Conservation (phyloP, 2,329 filamentous ascomycete species). For the Penicillium janthinellum region DNA sequence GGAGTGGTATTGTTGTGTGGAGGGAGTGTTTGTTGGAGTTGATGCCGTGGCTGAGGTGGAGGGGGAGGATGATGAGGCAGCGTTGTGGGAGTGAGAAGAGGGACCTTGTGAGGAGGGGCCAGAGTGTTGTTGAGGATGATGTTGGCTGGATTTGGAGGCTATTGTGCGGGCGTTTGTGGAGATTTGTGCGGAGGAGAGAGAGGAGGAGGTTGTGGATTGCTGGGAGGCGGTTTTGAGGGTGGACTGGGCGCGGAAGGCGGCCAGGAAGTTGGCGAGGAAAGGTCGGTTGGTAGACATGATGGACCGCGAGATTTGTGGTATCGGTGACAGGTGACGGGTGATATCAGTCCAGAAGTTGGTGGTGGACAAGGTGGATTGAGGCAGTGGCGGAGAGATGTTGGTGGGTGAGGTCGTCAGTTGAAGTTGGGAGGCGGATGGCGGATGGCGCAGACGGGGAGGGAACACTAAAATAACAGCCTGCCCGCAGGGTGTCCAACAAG, state of each 20-base stretch:
- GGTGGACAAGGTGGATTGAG: not conserved
- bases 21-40: not conserved
- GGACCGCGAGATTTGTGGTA: not conserved
- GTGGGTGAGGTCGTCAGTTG: not conserved
- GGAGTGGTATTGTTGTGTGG: constrained; percentile 25
- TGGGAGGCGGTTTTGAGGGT: constrained; percentile 59
- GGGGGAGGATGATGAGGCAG: constrained; percentile 43
- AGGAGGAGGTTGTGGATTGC: constrained; percentile 38
- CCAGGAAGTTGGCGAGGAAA: constrained; percentile 68
- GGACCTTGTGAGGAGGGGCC: constrained; percentile 15
- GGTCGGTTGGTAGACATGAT: constrained; percentile 66
- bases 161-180: constrained; percentile 50
- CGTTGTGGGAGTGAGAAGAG: constrained; percentile 20
- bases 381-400: not conserved
- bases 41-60: constrained; percentile 17
- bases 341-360: not conserved
- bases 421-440: not conserved
- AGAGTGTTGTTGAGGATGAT: constrained; percentile 9
- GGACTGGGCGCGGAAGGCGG: constrained; percentile 67
- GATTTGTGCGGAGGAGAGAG: constrained; percentile 44
- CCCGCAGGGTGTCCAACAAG: not conserved
- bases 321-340: not conserved
- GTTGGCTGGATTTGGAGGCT: constrained; percentile 45
- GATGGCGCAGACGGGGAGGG: not conserved
- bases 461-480: not conserved